Evolutionary conservation across 148 eudicot species (phyloP), one percentile per base, ranked within the genome.

Genomic region (Simmondsia chinensis): DNA sequence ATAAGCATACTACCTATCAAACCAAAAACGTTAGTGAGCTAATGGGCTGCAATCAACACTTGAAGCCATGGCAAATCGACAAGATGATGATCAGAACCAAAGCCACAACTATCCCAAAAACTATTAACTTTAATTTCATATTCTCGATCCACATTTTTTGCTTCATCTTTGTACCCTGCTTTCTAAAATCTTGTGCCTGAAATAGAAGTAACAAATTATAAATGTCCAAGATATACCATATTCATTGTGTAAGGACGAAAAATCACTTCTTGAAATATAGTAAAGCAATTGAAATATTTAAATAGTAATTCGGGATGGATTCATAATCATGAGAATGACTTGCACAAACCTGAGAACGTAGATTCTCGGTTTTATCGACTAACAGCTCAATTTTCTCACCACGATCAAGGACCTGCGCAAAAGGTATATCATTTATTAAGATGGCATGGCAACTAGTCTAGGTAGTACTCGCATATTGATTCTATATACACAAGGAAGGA

Each of bases 361-460:
- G 66, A 42, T 61, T 56, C 35, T 53, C 66, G 4, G 66, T 61
- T 27, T 61, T 61, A 27, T 61, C 59, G 4, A 61, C 66, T 20
- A 61, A 17, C 33, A 61, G 44, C 20, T 61, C 66, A 18, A 61
- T 61, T 53, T 61, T 61, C 43, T 61, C 66, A 31, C 66, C 66
- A 37, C 66, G 66, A 38, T 61, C 66, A 36, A 61, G 59, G 10
- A 61, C 66, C 66, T 61, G 50, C 26, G 13, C 12, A 25, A 19
- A 15, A 35, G 13, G n/a, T n/a, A n/a, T n/a, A n/a, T n/a, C n/a
- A n/a, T n/a, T n/a, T n/a, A n/a, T n/a, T n/a, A n/a, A n/a, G n/a
- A n/a, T n/a, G n/a, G n/a, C n/a, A n/a, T n/a, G n/a, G n/a, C n/a
- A n/a, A n/a, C n/a, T n/a, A n/a, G n/a, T n/a, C n/a, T n/a, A n/a